Conservation (phyloP, 2,329 filamentous ascomycete genomes). For the Arthrobotrys conoides region DNA sequence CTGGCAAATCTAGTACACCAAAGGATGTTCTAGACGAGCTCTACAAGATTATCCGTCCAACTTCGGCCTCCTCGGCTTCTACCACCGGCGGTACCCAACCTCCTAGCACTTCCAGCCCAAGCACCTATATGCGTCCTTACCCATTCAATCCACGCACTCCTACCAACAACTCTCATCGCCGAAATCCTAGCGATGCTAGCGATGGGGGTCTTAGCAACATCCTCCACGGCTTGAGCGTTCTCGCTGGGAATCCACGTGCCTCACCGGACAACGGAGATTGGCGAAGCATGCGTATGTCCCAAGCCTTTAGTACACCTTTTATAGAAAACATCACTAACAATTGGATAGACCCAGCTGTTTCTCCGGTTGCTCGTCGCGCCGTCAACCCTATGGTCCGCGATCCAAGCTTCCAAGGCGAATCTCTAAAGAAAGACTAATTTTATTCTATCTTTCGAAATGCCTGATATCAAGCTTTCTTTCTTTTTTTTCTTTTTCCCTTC, state of each 20-base stretch:
- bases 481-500: neutral
- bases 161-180: constrained; percentile 44
- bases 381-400: constrained; percentile 59
- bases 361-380: constrained; percentile 50
- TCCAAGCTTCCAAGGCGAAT: constrained; percentile 58
- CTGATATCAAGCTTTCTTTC: neutral
- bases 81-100: constrained; percentile 8
- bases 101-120: constrained; percentile 42
- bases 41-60: constrained; percentile 59
- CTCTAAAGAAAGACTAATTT: constrained; percentile 38
- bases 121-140: constrained; percentile 40
- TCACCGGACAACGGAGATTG: constrained; percentile 52
- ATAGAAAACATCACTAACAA: constrained; percentile 24
- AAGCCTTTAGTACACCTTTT: neutral
- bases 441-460: neutral
- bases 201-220: constrained; percentile 54
- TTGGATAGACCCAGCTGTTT: constrained; percentile 37
- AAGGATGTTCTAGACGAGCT: constrained; percentile 59
- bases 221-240: constrained; percentile 44
- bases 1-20: constrained; percentile 27
- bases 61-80: constrained; percentile 52
- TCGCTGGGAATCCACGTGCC: constrained; percentile 34
- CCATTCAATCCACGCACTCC: constrained; percentile 51
- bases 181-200: constrained; percentile 57
- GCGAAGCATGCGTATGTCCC: constrained; percentile 52